These are phyloP conservation scores for Zoysia pacifica DNA, from an alignment of 176 grass and related monocot species.

Conservation along the genomic window DNA sequence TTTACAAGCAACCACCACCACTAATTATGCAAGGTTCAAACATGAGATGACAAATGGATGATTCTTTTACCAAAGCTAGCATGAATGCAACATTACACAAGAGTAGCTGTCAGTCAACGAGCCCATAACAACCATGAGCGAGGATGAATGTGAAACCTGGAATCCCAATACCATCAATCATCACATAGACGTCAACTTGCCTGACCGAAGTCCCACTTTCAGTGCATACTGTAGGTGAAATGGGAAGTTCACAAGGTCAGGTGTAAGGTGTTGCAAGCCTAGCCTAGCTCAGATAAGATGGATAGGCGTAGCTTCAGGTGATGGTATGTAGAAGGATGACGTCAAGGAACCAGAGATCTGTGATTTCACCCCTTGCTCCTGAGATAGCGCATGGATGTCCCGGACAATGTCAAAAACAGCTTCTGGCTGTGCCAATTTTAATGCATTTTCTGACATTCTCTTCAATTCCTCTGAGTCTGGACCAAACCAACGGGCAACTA, in stretches of 20 bases:
- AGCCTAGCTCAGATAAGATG: constrained; percentile 40
- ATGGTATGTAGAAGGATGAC: constrained; percentile 64
- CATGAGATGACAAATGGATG: constrained; percentile 35
- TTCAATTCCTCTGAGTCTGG: constrained; percentile 68
- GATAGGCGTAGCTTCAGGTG: constrained; percentile 37
- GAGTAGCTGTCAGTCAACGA: constrained; percentile 26
- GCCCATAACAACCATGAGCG: not conserved
- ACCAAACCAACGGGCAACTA: constrained; percentile 85
- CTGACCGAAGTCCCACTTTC: constrained; percentile 5
- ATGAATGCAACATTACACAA: constrained; percentile 27
- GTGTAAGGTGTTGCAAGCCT: constrained; percentile 31
- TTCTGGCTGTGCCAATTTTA: constrained; percentile 87
- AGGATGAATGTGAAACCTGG: not conserved
- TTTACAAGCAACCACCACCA: constrained; percentile 39
- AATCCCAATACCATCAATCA: not conserved
- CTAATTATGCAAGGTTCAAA: not conserved
- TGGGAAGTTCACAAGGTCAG: constrained; percentile 25
- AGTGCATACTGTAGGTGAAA: constrained; percentile 14
- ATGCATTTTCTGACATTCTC: constrained; percentile 86
- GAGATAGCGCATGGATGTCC: constrained; percentile 79
- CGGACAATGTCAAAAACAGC: constrained; percentile 93
- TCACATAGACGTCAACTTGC: constrained; percentile 3
- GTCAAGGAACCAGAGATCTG: constrained; percentile 76
- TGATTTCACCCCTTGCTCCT: constrained; percentile 68
- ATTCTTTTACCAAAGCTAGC: constrained; percentile 27